Conservation (phyloP, 2,329 filamentous ascomycete genomes). For the Periconia digitata region DNA sequence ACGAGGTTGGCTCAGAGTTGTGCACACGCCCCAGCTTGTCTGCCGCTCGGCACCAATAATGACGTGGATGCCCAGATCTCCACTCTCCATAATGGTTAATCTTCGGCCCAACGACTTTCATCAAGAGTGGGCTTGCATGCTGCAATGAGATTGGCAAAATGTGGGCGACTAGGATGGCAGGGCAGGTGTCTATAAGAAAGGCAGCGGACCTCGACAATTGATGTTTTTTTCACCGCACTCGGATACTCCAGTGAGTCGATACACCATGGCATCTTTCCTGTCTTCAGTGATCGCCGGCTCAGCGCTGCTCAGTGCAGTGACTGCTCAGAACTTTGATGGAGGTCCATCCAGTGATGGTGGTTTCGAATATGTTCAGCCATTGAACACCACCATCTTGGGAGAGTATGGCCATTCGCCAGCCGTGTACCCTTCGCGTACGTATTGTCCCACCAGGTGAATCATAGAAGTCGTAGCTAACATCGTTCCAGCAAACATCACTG, state of each 20-base stretch:
- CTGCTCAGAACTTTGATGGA: constrained; percentile 27
- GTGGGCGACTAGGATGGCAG: not conserved
- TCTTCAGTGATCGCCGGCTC: constrained; percentile 26
- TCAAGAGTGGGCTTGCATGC: not conserved
- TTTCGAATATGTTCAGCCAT: constrained; percentile 31
- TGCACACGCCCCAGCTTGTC: not conserved
- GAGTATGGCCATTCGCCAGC: constrained; percentile 32
- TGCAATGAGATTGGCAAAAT: not conserved
- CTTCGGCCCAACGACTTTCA: not conserved
- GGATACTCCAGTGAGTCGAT: not conserved
- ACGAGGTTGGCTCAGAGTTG: not conserved
- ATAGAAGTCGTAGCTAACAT: not conserved
- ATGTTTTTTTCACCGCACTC: not conserved
- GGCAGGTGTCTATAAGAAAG: not conserved
- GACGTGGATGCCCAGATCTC: not conserved
- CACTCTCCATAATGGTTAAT: not conserved
- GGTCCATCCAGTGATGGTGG: constrained; percentile 20
- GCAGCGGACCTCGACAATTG: not conserved
- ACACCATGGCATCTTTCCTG: constrained; percentile 29
- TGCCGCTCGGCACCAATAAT: not conserved
- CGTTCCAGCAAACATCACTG: constrained; percentile 26
- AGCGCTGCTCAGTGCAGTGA: constrained; percentile 22
- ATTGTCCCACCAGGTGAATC: constrained; percentile 4
- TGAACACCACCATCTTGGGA: constrained; percentile 32
- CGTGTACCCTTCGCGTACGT: constrained; percentile 30